phyloP scores from a whole-genome alignment of 176 grass and related monocot genomes.

The Chloris gayana region DNA sequence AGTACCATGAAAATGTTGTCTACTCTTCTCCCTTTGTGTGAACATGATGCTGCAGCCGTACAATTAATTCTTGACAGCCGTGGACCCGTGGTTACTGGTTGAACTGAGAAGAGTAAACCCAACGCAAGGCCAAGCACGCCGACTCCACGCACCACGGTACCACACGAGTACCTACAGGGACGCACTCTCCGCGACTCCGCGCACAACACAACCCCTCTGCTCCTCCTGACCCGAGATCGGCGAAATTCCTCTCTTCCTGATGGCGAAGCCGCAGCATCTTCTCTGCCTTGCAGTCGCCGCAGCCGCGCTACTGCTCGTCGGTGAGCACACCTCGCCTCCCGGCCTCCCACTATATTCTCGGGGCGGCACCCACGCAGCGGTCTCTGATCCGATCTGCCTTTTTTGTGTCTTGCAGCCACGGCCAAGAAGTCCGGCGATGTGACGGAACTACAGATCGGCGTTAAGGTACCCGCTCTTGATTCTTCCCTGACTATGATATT shows the following conservation, averaged over 20 bases:
- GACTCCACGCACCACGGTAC: too few relatives aligned
- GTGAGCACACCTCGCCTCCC: conserved; percentile 20
- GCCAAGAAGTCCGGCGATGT: conserved; percentile 89
- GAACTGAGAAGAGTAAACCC: too few relatives aligned
- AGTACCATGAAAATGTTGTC: too few relatives aligned
- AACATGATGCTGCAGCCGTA: too few relatives aligned
- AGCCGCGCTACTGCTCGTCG: conserved; percentile 37
- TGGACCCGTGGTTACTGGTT: too few relatives aligned
- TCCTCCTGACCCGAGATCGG: background rate
- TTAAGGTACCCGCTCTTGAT: conserved; percentile 57
- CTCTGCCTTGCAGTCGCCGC: conserved; percentile 29
- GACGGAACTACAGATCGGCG: conserved; percentile 89
- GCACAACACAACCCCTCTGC: background rate
- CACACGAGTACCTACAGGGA: too few relatives aligned
- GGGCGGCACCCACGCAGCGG: background rate
- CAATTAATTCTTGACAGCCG: too few relatives aligned
- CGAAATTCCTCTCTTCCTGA: conserved; percentile 9
- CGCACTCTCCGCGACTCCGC: too few relatives aligned
- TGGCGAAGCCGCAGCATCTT: conserved; percentile 51
- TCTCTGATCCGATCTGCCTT: conserved; percentile 44
- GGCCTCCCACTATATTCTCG: background rate
- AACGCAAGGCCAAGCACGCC: too few relatives aligned
- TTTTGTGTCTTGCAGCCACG: conserved; percentile 46
- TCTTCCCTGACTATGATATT: background rate
- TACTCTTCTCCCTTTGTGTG: too few relatives aligned